phyloP scores from a whole-genome alignment of 257 asterid genomes.

The Jasminum sambac region DNA sequence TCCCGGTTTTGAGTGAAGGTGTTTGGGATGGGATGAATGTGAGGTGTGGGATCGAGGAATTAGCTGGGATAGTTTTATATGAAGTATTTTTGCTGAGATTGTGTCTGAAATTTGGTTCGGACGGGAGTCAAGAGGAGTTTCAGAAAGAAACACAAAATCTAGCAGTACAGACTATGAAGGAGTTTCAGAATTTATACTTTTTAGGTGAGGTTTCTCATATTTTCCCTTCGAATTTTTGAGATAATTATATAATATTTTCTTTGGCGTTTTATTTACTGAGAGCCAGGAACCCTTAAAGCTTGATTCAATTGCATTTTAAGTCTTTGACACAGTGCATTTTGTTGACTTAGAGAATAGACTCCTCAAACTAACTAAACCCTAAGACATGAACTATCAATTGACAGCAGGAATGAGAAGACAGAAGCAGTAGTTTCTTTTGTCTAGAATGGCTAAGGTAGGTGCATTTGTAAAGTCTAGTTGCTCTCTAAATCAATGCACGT shows the following conservation, averaged over 20 bases:
- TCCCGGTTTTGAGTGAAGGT: conserved; percentile 52
- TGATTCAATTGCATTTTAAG: conserved; percentile 1
- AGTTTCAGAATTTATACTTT: conserved; percentile 52
- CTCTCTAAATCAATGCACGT: background rate
- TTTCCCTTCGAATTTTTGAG: background rate
- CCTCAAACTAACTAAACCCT: background rate
- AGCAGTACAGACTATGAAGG: conserved; percentile 55
- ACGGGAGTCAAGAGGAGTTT: conserved; percentile 35
- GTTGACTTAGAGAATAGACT: no score
- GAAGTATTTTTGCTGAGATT: conserved; percentile 65
- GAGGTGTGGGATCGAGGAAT: conserved; percentile 37
- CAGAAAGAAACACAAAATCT: conserved; percentile 38
- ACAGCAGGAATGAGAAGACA: background rate
- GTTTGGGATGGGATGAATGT: conserved; percentile 34
- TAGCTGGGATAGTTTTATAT: conserved; percentile 65
- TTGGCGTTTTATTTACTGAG: background rate
- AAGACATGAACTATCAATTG: background rate
- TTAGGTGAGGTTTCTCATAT: conserved; percentile 48
- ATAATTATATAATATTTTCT: background rate
- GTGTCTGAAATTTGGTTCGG: conserved; percentile 44
- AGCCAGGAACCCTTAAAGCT: no score
- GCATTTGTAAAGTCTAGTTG: background rate
- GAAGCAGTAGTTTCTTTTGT: background rate
- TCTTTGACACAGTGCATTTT: background rate
- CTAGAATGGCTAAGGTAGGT: background rate